These are phyloP conservation scores for Solanum microdontum DNA, from an alignment of 257 asterid genomes.

Conservation along the genomic window DNA sequence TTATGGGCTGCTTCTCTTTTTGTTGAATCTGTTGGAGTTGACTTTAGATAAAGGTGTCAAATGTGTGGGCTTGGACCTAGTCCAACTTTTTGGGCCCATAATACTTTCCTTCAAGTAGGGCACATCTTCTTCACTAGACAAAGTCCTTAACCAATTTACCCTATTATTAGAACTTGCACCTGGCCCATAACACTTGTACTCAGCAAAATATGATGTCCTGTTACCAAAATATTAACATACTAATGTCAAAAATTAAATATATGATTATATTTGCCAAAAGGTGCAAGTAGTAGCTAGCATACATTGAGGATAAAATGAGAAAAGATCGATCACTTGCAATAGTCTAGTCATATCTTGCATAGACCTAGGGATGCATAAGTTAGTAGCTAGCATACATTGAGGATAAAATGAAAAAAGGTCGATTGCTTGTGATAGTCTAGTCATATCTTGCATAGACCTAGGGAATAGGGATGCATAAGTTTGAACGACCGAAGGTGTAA, in stretches of 20 bases:
- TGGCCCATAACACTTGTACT: conserved; percentile 24
- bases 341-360: background rate
- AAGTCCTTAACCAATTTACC: conserved; percentile 21
- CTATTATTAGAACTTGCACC: conserved; percentile 18
- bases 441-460: background rate
- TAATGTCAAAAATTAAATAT: background rate
- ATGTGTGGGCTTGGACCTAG: background rate
- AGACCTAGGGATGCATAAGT: background rate
- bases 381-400: background rate
- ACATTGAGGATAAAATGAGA: background rate
- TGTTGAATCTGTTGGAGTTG: background rate
- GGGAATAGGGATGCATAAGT: background rate
- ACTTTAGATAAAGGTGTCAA: background rate
- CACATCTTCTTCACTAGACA: conserved; percentile 15
- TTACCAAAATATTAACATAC: background rate
- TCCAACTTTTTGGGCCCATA: conserved; percentile 20
- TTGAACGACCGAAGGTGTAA: background rate
- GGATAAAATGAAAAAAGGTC: background rate
- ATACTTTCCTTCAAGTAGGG: conserved; percentile 16
- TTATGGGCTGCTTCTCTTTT: background rate
- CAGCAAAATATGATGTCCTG: conserved; percentile 25
- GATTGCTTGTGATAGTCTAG: background rate
- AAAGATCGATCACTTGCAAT: background rate
- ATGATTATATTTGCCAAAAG: background rate
- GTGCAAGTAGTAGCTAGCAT: background rate